Evolutionary conservation across 768 basidiomycete species (phyloP), one percentile per base, ranked within the genome.

Genomic region (Russula virescens): DNA sequence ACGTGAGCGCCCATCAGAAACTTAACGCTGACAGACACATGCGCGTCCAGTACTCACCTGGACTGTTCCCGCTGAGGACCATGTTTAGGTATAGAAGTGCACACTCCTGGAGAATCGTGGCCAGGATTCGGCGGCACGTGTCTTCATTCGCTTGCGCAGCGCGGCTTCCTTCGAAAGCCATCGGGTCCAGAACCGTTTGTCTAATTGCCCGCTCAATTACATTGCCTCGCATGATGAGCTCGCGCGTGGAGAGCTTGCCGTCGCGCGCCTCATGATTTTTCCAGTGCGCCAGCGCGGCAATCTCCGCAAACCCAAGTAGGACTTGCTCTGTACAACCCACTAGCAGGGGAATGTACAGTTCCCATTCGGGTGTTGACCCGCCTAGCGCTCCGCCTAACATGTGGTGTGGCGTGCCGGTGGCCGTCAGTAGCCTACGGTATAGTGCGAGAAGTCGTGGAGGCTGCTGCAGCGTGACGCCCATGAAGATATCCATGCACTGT

Each of bases 271-370:
- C 84, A 53, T 79, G 77, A 25, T 76, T 72, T 73, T 91, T 91
- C 90, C 91, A 92, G 67, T 84, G 80, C 5, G 87, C 83, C 34
- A 93, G 80, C 8, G 80, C 78, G n/a, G 86, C 84, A 23, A 83
- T 79, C 70, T 92, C 89, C 25, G 85, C 89, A 63, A 92, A 81
- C 42, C 84, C 87, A 63, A 91, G 80, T 71, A 92, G 73, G 10
- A 83, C 86, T 68, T 87, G 87, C 68, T 93, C 88, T 2, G 90
- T 85, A 75, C 89, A 91, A 31, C 90, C 90, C 25, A 83, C 86
- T 63, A 91, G 73, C 50, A 75, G 73, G 66, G 89, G 87, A 81
- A 91, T 85, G 53, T 80, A 80, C 66, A 84, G 73, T 57, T 81
- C 77, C 55, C 75, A 75, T 52, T 78, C 75, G 18, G 75, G 52